Evolutionary conservation across 83 land plant species (phyloP), one percentile per base, ranked within the genome.

Genomic region (Isoetes engelmannii): DNA sequence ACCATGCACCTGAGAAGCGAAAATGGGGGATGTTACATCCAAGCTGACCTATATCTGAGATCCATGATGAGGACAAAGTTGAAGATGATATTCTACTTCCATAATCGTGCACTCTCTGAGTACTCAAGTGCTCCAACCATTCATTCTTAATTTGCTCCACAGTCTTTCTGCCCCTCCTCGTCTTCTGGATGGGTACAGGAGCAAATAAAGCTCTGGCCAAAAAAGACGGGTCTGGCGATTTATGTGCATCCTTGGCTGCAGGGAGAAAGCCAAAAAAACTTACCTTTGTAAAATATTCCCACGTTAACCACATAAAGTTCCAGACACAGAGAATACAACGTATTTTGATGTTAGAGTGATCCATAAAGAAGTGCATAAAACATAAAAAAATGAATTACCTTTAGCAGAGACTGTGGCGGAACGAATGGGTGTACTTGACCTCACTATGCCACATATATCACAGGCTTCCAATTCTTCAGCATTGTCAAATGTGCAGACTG

Each of bases 141-240:
- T 28, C 37, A 28, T 28, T 28, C 37, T 2, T 28, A 74, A 59
- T 37, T 17, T 56, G 41, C 15, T 55, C 37, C 37, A 28, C 59
- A 5, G 54, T 9, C 12, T 55, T 4, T 42, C 19, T 59, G 48
- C 47, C 64, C 44, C 47, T 77, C 82, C 77, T 71, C 55, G 74
- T 68, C 53, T 50, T 74, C 71, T 48, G 65, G 15, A 45, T 68
- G 65, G 79, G 75, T 65, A 70, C 44, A 67, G 75, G 70, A 61
- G 84, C 72, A 82, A 84, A 87, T 61, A 83, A 82, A 82, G 89
- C 82, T 75, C 81, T 82, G 71, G 89, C 89, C 88, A 89, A 66
- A 17, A 50, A 18, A 13, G 92, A 89, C 70, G 70, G 79, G 71
- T 77, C 80, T 64, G 74, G 73, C 47, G 69, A 69, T 72, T 67